Conservation (phyloP, 2,329 filamentous ascomycete genomes). For the Neoscytalidium dimidiatum region DNA sequence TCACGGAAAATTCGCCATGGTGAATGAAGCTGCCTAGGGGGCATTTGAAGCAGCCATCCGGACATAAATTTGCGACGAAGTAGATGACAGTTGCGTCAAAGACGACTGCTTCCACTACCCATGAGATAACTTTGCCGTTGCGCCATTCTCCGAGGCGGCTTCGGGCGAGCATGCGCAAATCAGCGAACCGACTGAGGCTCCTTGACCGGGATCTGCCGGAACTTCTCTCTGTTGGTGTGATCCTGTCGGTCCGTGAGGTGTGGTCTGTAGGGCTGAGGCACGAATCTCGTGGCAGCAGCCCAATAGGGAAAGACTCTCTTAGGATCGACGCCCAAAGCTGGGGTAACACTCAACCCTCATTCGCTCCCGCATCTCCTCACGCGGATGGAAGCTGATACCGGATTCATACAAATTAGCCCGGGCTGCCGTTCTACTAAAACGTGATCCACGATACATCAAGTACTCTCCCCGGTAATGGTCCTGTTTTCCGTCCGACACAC, state of each 20-base stretch:
- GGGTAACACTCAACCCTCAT: constrained; percentile 2
- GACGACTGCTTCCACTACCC: no score
- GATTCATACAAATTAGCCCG: background rate
- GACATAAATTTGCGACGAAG: no score
- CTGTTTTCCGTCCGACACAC: no score
- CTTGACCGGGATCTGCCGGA: background rate
- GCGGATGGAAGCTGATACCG: background rate
- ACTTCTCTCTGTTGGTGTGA: background rate
- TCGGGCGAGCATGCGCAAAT: background rate
- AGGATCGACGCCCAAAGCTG: constrained; percentile 2
- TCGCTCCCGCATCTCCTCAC: background rate
- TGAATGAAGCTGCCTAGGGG: no score
- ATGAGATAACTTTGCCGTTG: no score
- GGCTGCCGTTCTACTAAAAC: no score
- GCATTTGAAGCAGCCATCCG: no score
- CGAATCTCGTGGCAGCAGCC: background rate
- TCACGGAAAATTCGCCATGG: no score
- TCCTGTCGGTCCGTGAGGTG: background rate
- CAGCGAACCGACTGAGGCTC: background rate
- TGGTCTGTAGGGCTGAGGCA: constrained; percentile 9
- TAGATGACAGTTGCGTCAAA: no score
- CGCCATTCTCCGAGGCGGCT: no score
- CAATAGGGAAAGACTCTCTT: background rate
- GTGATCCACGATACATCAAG: no score
- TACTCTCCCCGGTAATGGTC: no score